Evolutionary conservation across 2,329 filamentous ascomycete species (phyloP).

Genomic region (Colletotrichum sp.): DNA sequence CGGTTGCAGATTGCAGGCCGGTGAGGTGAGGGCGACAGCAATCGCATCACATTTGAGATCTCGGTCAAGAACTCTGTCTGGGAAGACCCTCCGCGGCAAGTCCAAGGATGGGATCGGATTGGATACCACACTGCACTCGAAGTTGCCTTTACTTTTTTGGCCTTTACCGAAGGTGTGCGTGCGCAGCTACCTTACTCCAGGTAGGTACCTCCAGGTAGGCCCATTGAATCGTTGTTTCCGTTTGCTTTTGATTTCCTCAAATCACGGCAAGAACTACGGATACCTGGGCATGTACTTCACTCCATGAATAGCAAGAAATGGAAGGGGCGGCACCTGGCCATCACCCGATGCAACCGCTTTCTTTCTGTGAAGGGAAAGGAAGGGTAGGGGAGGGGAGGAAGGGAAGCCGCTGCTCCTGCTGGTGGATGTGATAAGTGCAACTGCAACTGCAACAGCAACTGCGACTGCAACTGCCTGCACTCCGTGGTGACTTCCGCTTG

Average conservation of each 20-base stretch:
- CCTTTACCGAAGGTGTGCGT: not conserved
- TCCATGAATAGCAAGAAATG: not conserved
- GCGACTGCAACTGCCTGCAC: not conserved
- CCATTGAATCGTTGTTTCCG: not conserved
- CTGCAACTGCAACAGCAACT: not conserved
- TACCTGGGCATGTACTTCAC: not conserved
- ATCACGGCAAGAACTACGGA: not conserved
- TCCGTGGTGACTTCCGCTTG: not conserved
- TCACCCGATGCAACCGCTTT: not conserved
- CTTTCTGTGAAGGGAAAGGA: not conserved
- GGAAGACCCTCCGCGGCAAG: not conserved
- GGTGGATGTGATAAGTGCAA: not conserved
- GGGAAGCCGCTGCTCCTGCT: not conserved
- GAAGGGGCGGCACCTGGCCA: not conserved
- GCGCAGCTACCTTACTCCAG: not conserved
- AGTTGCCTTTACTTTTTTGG: not conserved
- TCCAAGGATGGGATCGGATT: not conserved
- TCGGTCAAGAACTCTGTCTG: not conserved
- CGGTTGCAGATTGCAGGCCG: not conserved
- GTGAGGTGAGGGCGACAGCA: not conserved
- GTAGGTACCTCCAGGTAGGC: not conserved
- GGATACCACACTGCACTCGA: not conserved
- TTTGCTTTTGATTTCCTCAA: not conserved
- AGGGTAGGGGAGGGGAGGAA: not conserved
- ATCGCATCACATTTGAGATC: conserved; percentile 4